Percentiles rank a stretch among this genome's conserved stretches.
These are phyloP conservation scores for Populus euphratica DNA, from an alignment of 345 rosid species.

Conservation along the genomic window DNA sequence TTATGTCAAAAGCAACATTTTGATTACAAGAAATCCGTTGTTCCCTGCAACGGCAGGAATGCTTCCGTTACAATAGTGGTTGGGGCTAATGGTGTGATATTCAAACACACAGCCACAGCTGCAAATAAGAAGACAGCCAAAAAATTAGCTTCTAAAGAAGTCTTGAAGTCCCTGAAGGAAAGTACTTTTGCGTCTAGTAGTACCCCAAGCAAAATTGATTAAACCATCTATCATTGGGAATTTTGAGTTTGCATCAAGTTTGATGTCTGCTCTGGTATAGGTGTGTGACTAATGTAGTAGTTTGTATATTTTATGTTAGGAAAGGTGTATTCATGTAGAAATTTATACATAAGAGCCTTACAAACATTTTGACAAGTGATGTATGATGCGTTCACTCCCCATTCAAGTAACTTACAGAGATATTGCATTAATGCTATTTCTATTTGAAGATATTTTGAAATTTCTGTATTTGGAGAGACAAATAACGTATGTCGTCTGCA, in stretches of 20 bases:
- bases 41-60: conserved; percentile 16
- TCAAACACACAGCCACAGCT: conserved; percentile 37
- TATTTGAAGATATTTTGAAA: not conserved
- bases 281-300: not conserved
- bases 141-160: conserved; percentile 52
- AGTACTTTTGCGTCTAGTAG: not conserved
- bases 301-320: not conserved
- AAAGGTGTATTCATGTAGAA: not conserved
- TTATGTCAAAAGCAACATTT: conserved; percentile 47
- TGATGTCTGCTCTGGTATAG: not conserved
- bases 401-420: not conserved
- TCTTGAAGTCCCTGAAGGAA: conserved; percentile 49
- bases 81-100: conserved; percentile 39
- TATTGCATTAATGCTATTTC: not conserved
- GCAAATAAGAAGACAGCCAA: conserved; percentile 49
- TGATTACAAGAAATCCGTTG: conserved; percentile 11
- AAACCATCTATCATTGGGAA: not conserved
- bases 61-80: conserved; percentile 45
- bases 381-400: not conserved
- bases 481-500: too few relatives aligned
- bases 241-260: not conserved
- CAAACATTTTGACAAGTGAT: not conserved
- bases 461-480: not conserved
- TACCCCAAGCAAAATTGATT: not conserved
- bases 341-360: not conserved